Base-by-base conservation (phyloP, 179 eudicot species). In the Spinacia oleracea region DNA sequence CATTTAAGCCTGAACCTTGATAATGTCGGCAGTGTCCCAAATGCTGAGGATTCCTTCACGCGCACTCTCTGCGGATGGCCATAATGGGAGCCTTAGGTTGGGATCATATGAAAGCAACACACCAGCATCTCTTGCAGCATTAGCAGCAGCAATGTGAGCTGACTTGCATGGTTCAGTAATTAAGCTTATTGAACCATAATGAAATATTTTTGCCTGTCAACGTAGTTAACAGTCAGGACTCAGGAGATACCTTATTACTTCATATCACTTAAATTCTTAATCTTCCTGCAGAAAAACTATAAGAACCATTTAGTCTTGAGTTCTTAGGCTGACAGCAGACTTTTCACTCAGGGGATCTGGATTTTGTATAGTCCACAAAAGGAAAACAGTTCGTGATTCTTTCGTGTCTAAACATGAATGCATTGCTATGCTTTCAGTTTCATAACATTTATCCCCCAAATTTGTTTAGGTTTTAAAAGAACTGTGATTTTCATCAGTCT, bases 71-170 rank as follows among this genome's bases (percentile, higher is more conserved):
- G 89, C 92, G 69, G 96, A 90, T 56, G 98, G 92, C 99, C 99
- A 96, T 80, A 93, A 75, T 6, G 98, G 99, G 84, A 96, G 97
- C 89, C 99, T 93, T 82, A 93, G 73, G 88, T 96, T 96, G 32
- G 99, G 99, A 85, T 96, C 99, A 72, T 93, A 96, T 66, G 99
- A 96, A 80, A 93, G 89, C 72, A 96, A 85, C 58, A 89, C 96
- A 55, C 99, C 99, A 70, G 98, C 94, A 70, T 93, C 97, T 82
- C 89, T 96, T 46, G 99, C 99, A 78, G 91, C 93, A 81, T 90
- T 92, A 74, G 90, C 81, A 42, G 98, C 98, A 77, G 98, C 93
- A 77, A 93, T 88, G 86, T 95, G 98, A 56, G 98, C 98, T 18
- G 97, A 90, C 79, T 89, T 93, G 85, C 97, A 91, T 51, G 98